Evolutionary conservation across 768 basidiomycete genomes (phyloP).

Genomic region (Tulasnella sp.): DNA sequence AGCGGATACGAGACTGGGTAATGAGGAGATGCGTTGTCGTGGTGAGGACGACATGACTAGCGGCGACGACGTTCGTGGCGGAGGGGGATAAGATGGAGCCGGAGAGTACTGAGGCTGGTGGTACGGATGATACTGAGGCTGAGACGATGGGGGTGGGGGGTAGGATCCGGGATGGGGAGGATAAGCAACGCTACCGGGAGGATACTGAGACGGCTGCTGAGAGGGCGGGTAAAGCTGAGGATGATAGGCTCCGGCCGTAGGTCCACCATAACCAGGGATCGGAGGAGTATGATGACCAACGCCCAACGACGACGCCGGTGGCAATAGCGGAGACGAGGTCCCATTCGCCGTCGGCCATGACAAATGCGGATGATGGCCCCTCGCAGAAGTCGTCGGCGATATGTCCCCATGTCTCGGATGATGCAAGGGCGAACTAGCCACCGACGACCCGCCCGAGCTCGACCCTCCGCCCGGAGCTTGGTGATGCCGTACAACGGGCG

Average conservation of each 20-base stretch:
- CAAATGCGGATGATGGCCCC: background rate
- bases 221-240: background rate
- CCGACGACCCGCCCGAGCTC: background rate
- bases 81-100: background rate
- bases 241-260: background rate
- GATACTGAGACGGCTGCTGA: background rate
- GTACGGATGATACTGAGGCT: background rate
- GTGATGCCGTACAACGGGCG: background rate
- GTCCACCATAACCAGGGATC: background rate
- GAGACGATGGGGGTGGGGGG: background rate
- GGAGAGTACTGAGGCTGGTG: background rate
- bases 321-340: background rate
- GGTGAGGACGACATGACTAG: background rate
- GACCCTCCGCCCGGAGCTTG: background rate
- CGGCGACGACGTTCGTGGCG: background rate
- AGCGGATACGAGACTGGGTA: background rate
- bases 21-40: background rate
- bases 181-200: background rate
- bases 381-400: background rate
- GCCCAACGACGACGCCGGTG: background rate
- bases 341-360: background rate
- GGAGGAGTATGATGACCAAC: background rate
- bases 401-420: background rate
- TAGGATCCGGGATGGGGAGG: background rate
- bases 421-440: constrained; percentile 1